phyloP scores from a whole-genome alignment of 2,329 filamentous ascomycete species.

The Macrophomina pseudophaseolina region DNA sequence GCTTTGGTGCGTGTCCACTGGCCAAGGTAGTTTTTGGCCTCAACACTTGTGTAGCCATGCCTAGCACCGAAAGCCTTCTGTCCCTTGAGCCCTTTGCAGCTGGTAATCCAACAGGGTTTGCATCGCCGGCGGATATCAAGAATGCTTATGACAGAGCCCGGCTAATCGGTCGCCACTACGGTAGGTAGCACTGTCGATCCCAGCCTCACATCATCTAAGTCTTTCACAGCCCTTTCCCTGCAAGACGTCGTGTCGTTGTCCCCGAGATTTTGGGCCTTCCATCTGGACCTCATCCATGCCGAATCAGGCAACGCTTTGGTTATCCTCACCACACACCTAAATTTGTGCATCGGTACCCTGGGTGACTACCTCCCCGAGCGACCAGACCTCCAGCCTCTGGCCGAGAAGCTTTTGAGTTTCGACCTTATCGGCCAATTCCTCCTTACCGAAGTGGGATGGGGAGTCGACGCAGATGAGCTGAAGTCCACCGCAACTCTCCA shows the following conservation, averaged over 20 bases:
- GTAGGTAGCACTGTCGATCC: background rate
- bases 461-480: slow-evolving; percentile 47
- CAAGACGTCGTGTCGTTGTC: background rate
- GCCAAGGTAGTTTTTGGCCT: background rate
- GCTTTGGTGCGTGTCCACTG: background rate
- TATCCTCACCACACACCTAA: slow-evolving; percentile 39
- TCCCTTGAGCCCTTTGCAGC: background rate
- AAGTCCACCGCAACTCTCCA: slow-evolving; percentile 46
- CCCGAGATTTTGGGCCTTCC: slow-evolving; percentile 3
- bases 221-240: background rate
- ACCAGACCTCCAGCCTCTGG: slow-evolving; percentile 29
- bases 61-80: background rate
- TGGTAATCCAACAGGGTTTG: background rate
- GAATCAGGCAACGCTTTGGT: slow-evolving; percentile 6
- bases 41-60: background rate
- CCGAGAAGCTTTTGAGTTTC: slow-evolving; percentile 32
- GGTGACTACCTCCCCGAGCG: slow-evolving; percentile 8
- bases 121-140: background rate
- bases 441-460: slow-evolving; percentile 49
- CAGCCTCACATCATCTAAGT: background rate
- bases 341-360: slow-evolving; percentile 39
- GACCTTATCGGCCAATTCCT: slow-evolving; percentile 42
- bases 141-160: slow-evolving; percentile 9
- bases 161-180: background rate
- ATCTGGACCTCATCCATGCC: slow-evolving; percentile 1